phyloP scores from a whole-genome alignment of 148 eudicot genomes.

The Nyssa sinensis region DNA sequence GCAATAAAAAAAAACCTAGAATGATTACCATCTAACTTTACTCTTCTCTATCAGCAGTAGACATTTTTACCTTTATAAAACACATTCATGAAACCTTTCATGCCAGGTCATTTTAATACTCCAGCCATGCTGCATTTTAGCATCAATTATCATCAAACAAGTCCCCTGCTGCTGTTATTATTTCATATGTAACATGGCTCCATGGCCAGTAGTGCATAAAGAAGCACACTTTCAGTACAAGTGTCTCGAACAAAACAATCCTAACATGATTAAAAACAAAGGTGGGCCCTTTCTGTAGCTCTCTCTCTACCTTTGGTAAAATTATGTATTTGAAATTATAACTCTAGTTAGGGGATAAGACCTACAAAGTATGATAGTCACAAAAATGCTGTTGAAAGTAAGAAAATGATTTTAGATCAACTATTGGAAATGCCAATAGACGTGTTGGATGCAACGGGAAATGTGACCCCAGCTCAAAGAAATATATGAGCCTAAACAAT shows the following conservation, averaged over 20 bases:
- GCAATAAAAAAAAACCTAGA: too few relatives aligned
- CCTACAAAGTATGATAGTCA: too few relatives aligned
- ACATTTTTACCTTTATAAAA: background rate
- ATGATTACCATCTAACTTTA: too few relatives aligned
- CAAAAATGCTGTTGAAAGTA: too few relatives aligned
- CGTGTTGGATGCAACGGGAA: too few relatives aligned
- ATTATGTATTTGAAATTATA: too few relatives aligned
- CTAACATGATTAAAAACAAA: background rate
- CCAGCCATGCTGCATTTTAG: background rate
- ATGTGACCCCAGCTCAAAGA: too few relatives aligned
- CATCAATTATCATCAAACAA: background rate
- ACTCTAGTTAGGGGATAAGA: too few relatives aligned
- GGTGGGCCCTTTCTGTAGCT: background rate
- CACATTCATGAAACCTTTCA: background rate
- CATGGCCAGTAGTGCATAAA: background rate
- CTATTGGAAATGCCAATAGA: too few relatives aligned
- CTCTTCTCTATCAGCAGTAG: too few relatives aligned
- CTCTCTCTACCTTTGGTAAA: background rate
- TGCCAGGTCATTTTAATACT: background rate
- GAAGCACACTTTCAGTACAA: background rate
- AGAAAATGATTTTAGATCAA: too few relatives aligned
- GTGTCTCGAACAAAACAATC: background rate
- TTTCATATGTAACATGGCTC: background rate
- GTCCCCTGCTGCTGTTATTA: background rate
- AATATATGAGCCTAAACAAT: too few relatives aligned